A percentile compares a stretch with the other conserved stretches of the same genome.
Evolutionary conservation across 805 yeast genomes (phyloP).

Genomic region (Blastobotrys terrestris): DNA sequence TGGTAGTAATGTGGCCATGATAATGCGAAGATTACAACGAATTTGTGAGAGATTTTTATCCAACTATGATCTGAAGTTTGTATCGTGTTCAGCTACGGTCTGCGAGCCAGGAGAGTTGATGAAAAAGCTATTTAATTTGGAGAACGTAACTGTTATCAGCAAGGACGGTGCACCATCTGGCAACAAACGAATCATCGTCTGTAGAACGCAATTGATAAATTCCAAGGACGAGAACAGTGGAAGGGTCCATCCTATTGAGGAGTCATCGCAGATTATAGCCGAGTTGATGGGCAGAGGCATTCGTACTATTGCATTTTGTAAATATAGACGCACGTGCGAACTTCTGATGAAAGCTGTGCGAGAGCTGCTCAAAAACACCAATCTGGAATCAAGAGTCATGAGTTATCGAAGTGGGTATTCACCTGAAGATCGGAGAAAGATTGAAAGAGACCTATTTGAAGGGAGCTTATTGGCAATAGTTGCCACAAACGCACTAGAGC

Average conservation of each 20-base stretch:
- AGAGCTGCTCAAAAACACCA: constrained; percentile 40
- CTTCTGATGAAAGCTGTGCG: constrained; percentile 78
- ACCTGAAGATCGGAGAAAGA: constrained; percentile 74
- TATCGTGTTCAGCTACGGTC: constrained; percentile 93
- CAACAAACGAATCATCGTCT: constrained; percentile 62
- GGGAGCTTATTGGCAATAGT: constrained; percentile 82
- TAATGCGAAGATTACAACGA: constrained; percentile 74
- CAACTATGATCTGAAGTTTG: constrained; percentile 52
- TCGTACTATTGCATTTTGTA: constrained; percentile 85
- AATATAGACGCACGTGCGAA: constrained; percentile 81
- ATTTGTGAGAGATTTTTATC: constrained; percentile 46
- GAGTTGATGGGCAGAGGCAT: constrained; percentile 57
- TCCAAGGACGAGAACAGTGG: constrained; percentile 51
- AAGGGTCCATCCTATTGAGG: constrained; percentile 64
- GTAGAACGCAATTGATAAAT: constrained; percentile 77
- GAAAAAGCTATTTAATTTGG: constrained; percentile 64
- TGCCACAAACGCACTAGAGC: constrained; percentile 91
- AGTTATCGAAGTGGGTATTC: constrained; percentile 95
- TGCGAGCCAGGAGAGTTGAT: constrained; percentile 68
- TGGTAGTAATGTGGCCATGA: constrained; percentile 86
- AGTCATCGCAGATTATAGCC: constrained; percentile 69
- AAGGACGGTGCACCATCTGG: constrained; percentile 91
- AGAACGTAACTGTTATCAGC: constrained; percentile 37
- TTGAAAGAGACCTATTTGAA: constrained; percentile 84
- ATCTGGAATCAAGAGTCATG: constrained; percentile 49